These are phyloP conservation scores for Blastobotrys capitulatus DNA, from an alignment of 1,139 yeast genomes.

Conservation along the genomic window DNA sequence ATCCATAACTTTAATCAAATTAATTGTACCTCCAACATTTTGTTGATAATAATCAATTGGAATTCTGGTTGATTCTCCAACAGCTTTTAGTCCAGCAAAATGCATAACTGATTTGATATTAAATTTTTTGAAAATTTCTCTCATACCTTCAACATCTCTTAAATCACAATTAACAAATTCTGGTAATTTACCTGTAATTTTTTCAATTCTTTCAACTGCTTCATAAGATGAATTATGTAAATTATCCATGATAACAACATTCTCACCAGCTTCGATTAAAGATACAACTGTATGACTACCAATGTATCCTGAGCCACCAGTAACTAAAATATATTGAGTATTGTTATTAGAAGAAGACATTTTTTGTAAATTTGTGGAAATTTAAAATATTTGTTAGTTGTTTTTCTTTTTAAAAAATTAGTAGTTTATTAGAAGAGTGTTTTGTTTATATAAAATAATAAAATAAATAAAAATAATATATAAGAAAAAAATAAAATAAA, in stretches of 20 bases:
- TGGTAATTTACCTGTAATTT: conserved; percentile 43
- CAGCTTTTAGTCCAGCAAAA: conserved; percentile 85
- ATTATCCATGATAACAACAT: conserved; percentile 69
- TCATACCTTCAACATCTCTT: conserved; percentile 45
- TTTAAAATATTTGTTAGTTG: too few relatives aligned
- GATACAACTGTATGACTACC: conserved; percentile 78
- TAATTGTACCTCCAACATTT: conserved; percentile 62
- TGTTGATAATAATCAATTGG: conserved; percentile 71
- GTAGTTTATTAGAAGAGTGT: too few relatives aligned
- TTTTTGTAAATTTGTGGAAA: too few relatives aligned
- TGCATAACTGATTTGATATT: conserved; percentile 62
- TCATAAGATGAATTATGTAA: conserved; percentile 63
- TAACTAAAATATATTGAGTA: conserved; percentile 54
- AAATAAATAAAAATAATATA: too few relatives aligned
- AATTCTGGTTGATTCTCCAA: conserved; percentile 68
- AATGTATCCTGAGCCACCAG: conserved; percentile 87
- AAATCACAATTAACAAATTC: conserved; percentile 61
- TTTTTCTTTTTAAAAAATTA: neutral
- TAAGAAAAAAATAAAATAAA: too few relatives aligned
- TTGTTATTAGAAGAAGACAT: too few relatives aligned
- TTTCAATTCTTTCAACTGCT: conserved; percentile 61
- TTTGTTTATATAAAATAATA: too few relatives aligned
- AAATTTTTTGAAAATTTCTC: conserved; percentile 45
- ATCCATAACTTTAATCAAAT: conserved; percentile 51
- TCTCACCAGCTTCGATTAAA: conserved; percentile 56